A percentile compares a stretch with the other conserved stretches of the same genome.
Evolutionary conservation across 1,284 basidiomycete genomes (phyloP).

Genomic region (Rhodotorula sp.): DNA sequence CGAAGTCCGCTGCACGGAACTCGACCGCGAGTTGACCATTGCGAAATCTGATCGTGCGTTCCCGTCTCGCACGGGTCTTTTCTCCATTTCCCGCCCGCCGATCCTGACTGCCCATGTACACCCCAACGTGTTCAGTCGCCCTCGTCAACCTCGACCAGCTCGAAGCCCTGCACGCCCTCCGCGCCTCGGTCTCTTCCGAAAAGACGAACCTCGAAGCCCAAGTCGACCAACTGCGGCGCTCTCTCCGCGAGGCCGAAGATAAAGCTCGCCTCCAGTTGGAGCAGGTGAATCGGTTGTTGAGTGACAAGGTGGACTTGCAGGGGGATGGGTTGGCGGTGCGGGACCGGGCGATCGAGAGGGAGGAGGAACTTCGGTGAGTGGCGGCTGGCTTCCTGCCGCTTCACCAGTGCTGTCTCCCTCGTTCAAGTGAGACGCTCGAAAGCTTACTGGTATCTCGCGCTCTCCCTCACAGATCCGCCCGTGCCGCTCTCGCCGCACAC

Average conservation of each 20-base stretch:
- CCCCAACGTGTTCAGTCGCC: slow-evolving; percentile 69
- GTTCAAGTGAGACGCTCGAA: too few species aligned
- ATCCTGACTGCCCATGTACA: too few species aligned
- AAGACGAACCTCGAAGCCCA: slow-evolving; percentile 71
- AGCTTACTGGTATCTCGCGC: too few species aligned
- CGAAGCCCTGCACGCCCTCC: slow-evolving; percentile 66
- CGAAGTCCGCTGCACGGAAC: slow-evolving; percentile 66
- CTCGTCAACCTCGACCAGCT: slow-evolving; percentile 67
- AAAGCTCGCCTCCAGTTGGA: slow-evolving; percentile 90
- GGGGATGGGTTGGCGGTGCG: slow-evolving; percentile 63
- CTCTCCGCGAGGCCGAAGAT: slow-evolving; percentile 70
- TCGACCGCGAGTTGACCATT: slow-evolving; percentile 70
- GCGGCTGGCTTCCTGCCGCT: not conserved
- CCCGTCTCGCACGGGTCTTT: not conserved
- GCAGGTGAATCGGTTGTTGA: slow-evolving; percentile 58
- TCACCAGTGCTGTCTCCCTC: too few species aligned
- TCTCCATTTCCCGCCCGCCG: too few species aligned
- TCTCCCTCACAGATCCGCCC: too few species aligned
- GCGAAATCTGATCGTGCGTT: slow-evolving; percentile 80
- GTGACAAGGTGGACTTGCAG: slow-evolving; percentile 67
- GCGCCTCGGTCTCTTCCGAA: slow-evolving; percentile 85
- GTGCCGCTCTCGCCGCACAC: not conserved
- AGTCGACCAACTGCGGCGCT: slow-evolving; percentile 62
- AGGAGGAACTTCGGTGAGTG: slow-evolving; percentile 70
- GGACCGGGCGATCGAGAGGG: slow-evolving; percentile 75